Percentiles rank a stretch among this genome's conserved stretches.
phyloP scores from a whole-genome alignment of 129 eudicot species.

The Tagetes erecta region DNA sequence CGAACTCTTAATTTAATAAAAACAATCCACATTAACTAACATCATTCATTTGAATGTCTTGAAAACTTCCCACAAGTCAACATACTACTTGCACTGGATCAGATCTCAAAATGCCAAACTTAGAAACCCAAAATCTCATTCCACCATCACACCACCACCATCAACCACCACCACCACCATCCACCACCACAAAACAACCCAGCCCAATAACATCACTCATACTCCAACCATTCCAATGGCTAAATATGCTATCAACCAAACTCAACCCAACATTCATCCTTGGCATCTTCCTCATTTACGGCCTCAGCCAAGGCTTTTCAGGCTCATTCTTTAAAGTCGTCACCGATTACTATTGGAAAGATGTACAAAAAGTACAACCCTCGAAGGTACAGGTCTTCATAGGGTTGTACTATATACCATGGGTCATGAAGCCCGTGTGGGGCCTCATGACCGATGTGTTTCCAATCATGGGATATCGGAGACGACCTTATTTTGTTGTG shows the following conservation, averaged over 20 bases:
- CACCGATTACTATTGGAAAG: slow-evolving; percentile 69
- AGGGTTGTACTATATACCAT: slow-evolving; percentile 56
- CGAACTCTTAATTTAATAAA: not conserved
- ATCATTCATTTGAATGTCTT: not conserved
- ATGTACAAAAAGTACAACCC: slow-evolving; percentile 55
- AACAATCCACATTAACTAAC: not conserved
- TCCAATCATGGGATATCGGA: slow-evolving; percentile 49
- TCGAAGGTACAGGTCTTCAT: slow-evolving; percentile 46
- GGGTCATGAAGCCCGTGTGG: slow-evolving; percentile 66
- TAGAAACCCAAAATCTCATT: slow-evolving; percentile 44
- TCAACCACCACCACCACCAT: slow-evolving; percentile 31
- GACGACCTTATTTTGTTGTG: slow-evolving; percentile 53
- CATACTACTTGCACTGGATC: not conserved
- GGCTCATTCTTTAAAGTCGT: slow-evolving; percentile 45
- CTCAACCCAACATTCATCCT: slow-evolving; percentile 51
- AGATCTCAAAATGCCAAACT: slow-evolving; percentile 40
- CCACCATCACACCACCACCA: slow-evolving; percentile 24
- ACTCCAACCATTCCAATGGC: slow-evolving; percentile 58
- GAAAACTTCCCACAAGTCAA: slow-evolving; percentile 26
- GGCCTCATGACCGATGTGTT: slow-evolving; percentile 63
- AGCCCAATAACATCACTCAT: slow-evolving; percentile 33
- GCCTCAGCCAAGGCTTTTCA: slow-evolving; percentile 50
- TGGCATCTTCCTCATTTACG: slow-evolving; percentile 55
- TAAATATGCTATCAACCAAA: slow-evolving; percentile 39
- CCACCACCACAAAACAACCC: slow-evolving; percentile 15